phyloP scores from a whole-genome alignment of 805 yeast species.

The Candida yuanshanica region DNA sequence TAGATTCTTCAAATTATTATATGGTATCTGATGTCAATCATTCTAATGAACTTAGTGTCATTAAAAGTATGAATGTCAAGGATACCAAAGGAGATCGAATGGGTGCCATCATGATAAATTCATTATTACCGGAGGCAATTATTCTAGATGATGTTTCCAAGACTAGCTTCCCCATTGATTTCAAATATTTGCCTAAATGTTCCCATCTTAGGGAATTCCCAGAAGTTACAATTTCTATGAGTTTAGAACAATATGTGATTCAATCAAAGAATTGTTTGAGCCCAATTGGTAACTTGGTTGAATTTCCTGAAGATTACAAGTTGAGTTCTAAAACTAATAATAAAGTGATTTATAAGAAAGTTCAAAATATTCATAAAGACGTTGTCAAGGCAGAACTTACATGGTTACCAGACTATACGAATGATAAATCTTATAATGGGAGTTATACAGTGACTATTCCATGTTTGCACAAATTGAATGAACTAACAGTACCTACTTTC shows the following conservation, averaged over 20 bases:
- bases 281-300: conserved; percentile 2
- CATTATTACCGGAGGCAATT: conserved; percentile 11
- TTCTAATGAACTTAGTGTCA: conserved; percentile 8
- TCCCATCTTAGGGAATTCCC: conserved; percentile 1
- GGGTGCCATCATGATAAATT: conserved; percentile 9
- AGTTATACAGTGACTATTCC: conserved; percentile 8
- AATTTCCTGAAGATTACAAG: neutral
- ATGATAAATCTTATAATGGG: conserved; percentile 1
- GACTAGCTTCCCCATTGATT: conserved; percentile 7
- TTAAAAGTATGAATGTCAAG: conserved; percentile 12
- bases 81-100: neutral
- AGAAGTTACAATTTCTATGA: neutral
- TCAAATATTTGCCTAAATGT: conserved; percentile 8
- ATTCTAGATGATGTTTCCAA: neutral
- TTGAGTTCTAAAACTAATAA: neutral
- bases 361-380: neutral
- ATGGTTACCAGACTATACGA: conserved; percentile 18
- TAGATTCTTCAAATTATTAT: conserved; percentile 10
- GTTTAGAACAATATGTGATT: conserved; percentile 10
- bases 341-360: neutral
- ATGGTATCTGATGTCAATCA: conserved; percentile 8
- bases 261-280: conserved; percentile 11
- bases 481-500: conserved; percentile 12
- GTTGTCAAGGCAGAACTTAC: neutral
- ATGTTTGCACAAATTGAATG: conserved; percentile 3